phyloP scores from a whole-genome alignment of 2,329 filamentous ascomycete genomes.

The Aspergillus floridensis region DNA sequence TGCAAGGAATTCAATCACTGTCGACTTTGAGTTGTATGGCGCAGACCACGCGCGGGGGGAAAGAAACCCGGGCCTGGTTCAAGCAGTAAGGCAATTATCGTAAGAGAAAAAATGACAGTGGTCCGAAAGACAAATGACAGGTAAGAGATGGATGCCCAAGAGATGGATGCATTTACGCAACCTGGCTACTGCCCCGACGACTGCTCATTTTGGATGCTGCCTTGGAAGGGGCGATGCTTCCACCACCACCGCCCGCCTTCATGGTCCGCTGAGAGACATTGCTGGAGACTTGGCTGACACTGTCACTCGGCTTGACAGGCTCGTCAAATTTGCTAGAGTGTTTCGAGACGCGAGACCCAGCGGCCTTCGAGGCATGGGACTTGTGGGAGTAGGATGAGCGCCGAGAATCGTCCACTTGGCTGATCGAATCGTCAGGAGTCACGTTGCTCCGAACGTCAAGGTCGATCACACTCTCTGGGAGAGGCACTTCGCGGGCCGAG shows the following conservation, averaged over 20 bases:
- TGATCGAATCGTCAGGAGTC: conserved; percentile 75
- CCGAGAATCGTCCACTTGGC: conserved; percentile 55
- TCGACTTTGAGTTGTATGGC: not conserved
- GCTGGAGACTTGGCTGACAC: conserved; percentile 40
- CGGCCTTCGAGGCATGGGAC: conserved; percentile 27
- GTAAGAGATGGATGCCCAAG: conserved; percentile 1
- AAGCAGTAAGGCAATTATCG: not conserved
- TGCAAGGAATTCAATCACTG: not conserved
- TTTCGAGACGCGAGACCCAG: conserved; percentile 25
- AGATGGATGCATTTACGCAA: conserved; percentile 17
- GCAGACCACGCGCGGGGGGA: not conserved
- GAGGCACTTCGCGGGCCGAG: conserved; percentile 28
- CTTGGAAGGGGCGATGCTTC: conserved; percentile 22
- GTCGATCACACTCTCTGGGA: conserved; percentile 33
- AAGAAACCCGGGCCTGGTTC: not conserved
- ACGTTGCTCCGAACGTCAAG: conserved; percentile 55
- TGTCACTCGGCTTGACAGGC: conserved; percentile 38
- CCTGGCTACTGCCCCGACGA: conserved; percentile 31
- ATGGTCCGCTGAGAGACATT: conserved; percentile 31
- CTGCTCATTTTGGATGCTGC: conserved; percentile 26
- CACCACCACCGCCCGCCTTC: conserved; percentile 26
- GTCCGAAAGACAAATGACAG: conserved; percentile 1
- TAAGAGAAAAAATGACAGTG: not conserved
- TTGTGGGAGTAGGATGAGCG: conserved; percentile 28
- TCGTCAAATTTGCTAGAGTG: conserved; percentile 39